Base-by-base conservation (phyloP, 768 basidiomycete species). In the Leccinellum albellum region DNA sequence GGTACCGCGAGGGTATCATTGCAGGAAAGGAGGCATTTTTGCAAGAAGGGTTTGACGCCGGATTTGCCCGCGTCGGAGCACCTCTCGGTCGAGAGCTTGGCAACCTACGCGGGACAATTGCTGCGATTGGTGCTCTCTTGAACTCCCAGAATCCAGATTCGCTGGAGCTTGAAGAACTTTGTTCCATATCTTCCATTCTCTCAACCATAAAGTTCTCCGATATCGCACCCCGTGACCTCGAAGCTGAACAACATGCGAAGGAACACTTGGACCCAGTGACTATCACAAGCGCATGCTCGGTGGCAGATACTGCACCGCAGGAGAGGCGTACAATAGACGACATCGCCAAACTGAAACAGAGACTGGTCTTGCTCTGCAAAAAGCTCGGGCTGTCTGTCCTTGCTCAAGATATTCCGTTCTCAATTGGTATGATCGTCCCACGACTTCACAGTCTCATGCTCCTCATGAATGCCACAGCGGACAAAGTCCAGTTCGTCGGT, bases 1-100 rank as follows among this genome's bases (percentile, higher is more conserved):
- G 96, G 2, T 98, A 98, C 67, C 85, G 96, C n/a, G 95, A 98
- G 74, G 96, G 96, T 6, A 96, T 98, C 64, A 89, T 87, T 0
- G 85, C 88, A 4, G 96, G 96, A 3, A 98, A 98, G 70, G 89
- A 95, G 69, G 78, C 82, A 0, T 86, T 86, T 3, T 78, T 98
- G 2, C 96, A 99, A 66, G 77, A 85, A 60, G 96, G 96, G 1
- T 98, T 99, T 66, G 92, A 99, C 71, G 75, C 79, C 3, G 94
- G 91, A 2, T 98, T 92, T 65, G 85, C 86, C 1, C 70, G 74
- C 14, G 75, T 84, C 10, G 91, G 94, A 1, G 85, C 79, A 3
- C 88, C 90, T 0, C 71, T 89, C 15, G 93, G 94, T 1, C 82
- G 86, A 24, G 80, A 89, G 58, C 70, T 98, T 2, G 96, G 96